A percentile compares a stretch with the other conserved stretches of the same genome.
phyloP scores from a whole-genome alignment of 257 asterid species.

The Gentiana dahurica region DNA sequence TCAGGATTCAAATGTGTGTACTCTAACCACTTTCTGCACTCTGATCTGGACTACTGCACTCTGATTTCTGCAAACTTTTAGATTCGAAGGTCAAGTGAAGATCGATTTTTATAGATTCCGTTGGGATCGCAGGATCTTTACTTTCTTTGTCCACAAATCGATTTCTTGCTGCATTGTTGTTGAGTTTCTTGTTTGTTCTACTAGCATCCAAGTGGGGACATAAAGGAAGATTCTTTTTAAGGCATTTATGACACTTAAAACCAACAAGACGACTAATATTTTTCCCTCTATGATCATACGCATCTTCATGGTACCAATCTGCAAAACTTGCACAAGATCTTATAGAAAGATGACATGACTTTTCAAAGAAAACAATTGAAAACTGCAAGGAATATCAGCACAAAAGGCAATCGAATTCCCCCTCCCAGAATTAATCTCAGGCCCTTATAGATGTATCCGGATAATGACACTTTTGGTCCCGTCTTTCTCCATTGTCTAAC shows the following conservation, averaged over 20 bases:
- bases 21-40: conserved; percentile 11
- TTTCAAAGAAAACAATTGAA: too few relatives aligned
- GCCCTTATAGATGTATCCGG: too few relatives aligned
- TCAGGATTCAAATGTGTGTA: not conserved
- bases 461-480: too few relatives aligned
- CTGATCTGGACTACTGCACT: conserved; percentile 14
- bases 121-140: conserved; percentile 14
- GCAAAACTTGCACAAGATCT: conserved; percentile 20
- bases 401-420: too few relatives aligned
- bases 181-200: conserved; percentile 21
- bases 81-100: conserved; percentile 23
- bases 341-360: conserved; percentile 9
- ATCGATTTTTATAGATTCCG: conserved; percentile 13
- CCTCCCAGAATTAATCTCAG: too few relatives aligned
- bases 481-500: too few relatives aligned
- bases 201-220: conserved; percentile 47
- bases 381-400: too few relatives aligned
- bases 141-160: conserved; percentile 22
- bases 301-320: conserved; percentile 96
- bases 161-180: conserved; percentile 12
- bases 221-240: conserved; percentile 41
- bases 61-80: conserved; percentile 20
- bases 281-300: conserved; percentile 54
- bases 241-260: conserved; percentile 77
- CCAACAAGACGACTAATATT: conserved; percentile 54